Base-by-base conservation (phyloP, 2,329 filamentous ascomycete species). In the Trichoderma oligosporum region DNA sequence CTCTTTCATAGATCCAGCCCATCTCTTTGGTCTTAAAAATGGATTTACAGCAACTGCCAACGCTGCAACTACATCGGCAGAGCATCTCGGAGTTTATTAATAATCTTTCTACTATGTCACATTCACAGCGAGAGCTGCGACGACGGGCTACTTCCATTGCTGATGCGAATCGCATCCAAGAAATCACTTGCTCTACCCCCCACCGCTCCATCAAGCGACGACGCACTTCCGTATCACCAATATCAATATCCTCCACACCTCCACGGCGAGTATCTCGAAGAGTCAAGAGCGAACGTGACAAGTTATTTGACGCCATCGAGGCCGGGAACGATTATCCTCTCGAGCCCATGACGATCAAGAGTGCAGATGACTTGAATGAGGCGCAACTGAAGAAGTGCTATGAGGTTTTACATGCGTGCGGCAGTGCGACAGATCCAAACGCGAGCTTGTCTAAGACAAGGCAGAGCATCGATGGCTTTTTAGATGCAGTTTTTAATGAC, bases 351-450 rank as follows among this genome's bases (percentile, higher is more conserved):
- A 38, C 60, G 16, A 69, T 71, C 27, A 31, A 16, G 7, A 60
- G 62, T 4, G 61, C 66, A 8, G 63, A 70, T 18, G 61, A 66
- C 25, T 63, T 71, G 11, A 66, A 62, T 5, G 62, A 67, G 6
- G n/a, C 55, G 0, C 63, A 71, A 41, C 53, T 71, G 18, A 63
- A 64, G n/a, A 61, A 61, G 36, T 69, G 65, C 35, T 71, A 71
- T 18, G 67, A 71, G 25, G 67, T 71, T 18, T 61, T 71, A 3
- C 68, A 71, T 24, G 70, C 68, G 0, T 71, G 70, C 9, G 66
- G 68, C 0, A 24, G 47, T 0, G 68, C 70, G 4, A 70, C 68
- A 1, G 63, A 70, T 3, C 35, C 48, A 0, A 53, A 52, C 3
- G 62, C 66, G 2, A 66, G 61, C 1, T 48, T 68, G 16, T 38